Base-by-base conservation (phyloP, 2,329 filamentous ascomycete genomes). In the Ascochyta fabae region DNA sequence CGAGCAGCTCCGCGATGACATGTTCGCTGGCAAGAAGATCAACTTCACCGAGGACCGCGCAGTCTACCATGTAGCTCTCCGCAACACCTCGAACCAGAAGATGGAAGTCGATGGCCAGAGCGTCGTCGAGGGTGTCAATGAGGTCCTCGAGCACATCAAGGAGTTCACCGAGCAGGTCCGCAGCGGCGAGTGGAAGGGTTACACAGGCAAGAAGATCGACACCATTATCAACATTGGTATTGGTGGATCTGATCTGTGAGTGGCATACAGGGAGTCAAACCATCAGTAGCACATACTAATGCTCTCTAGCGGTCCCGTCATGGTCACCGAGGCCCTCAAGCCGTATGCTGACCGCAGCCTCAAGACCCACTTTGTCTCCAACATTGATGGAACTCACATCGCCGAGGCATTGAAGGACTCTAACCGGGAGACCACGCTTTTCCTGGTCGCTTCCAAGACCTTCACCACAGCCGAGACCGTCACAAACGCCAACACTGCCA, bases 331-430 rank as follows among this genome's bases (percentile, higher is more conserved):
- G 81, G 93, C 95, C 41, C 86, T 99, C 70, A 98, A 97, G 85
- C 85, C 92, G 74, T 99, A 99, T 78, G 91, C 91, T 44, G 88
- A 92, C 75, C 86, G 88, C 59, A 88, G 89, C 78, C 86, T 92
- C 81, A 97, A 88, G 62, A 86, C 98, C 41, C 94, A 98, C 85
- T 99, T 99, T 72, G 95, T 99, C 67, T 98, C 94, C 82, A 99
- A 99, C 85, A 98, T 99, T 75, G 95, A 99, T 76, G 95, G 95
- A 66, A 99, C 95, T 51, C 95, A 99, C 82, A 92, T 98, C 76
- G 91, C 92, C 43, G 95, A 99, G 81, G 93, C 95, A 46, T 86
- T 98, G 58, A 88, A 87, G 74, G 80, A 88, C 70, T 96, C 94
- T 8, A 88, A 99, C 77, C 94, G 94, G 44, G 95, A 99, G 83